A percentile compares a stretch with the other conserved stretches of the same genome.
These are phyloP conservation scores for Entonaema liquescens DNA, from an alignment of 495 filamentous ascomycete species.

Conservation along the genomic window DNA sequence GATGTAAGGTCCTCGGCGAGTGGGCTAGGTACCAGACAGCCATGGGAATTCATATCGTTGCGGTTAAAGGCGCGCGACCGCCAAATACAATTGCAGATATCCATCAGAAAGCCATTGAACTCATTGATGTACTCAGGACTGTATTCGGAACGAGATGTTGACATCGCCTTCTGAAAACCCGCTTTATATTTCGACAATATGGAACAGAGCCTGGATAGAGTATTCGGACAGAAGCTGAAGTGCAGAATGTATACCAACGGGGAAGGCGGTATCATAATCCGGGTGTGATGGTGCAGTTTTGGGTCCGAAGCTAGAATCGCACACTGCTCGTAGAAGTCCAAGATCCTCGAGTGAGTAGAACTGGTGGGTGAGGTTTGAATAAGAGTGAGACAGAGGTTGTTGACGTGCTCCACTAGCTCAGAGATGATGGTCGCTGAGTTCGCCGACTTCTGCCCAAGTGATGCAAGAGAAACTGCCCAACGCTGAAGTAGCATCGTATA, in stretches of 20 bases:
- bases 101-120: slow-evolving; percentile 91
- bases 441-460: slow-evolving; percentile 36
- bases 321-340: slow-evolving; percentile 74
- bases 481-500: slow-evolving; percentile 74
- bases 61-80: slow-evolving; percentile 75
- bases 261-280: slow-evolving; percentile 72
- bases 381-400: slow-evolving; percentile 68
- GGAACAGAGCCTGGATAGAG: slow-evolving; percentile 75
- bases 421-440: slow-evolving; percentile 51
- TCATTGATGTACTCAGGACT: slow-evolving; percentile 66
- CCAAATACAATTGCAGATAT: slow-evolving; percentile 88
- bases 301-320: slow-evolving; percentile 65
- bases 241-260: slow-evolving; percentile 74
- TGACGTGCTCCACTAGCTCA: slow-evolving; percentile 64
- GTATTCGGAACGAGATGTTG: slow-evolving; percentile 48
- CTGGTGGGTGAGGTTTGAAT: slow-evolving; percentile 57
- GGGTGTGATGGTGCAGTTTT: slow-evolving; percentile 58
- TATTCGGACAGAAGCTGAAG: slow-evolving; percentile 68
- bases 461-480: slow-evolving; percentile 66
- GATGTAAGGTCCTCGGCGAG: slow-evolving; percentile 56
- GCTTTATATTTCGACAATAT: slow-evolving; percentile 75
- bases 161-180: slow-evolving; percentile 74
- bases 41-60: slow-evolving; percentile 74
- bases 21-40: slow-evolving; percentile 69
- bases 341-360: slow-evolving; percentile 59